Conservation (phyloP, 371 early-diverging fungal genomes). For the Mortierella sp. region DNA sequence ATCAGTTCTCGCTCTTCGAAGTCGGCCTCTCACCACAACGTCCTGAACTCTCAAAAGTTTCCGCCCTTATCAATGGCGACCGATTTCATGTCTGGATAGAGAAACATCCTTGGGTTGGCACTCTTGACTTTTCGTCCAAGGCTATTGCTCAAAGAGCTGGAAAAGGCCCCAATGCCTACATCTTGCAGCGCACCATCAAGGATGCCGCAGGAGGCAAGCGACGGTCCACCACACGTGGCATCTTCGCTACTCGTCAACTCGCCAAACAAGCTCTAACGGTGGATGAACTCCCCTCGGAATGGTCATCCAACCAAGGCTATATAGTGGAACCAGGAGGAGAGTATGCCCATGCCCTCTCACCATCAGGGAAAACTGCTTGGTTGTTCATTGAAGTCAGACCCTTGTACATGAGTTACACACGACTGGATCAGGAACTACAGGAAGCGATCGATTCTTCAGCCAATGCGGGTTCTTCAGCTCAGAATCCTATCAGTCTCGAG, state of each 20-base stretch:
- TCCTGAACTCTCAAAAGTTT: conserved; percentile 40
- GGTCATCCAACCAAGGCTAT: conserved; percentile 49
- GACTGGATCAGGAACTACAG: conserved; percentile 37
- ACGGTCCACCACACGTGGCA: conserved; percentile 48
- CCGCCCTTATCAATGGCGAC: conserved; percentile 44
- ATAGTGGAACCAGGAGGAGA: conserved; percentile 49
- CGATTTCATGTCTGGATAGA: conserved; percentile 52
- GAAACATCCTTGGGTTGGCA: conserved; percentile 44
- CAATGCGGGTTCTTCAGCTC: conserved; percentile 24
- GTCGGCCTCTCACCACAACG: conserved; percentile 37
- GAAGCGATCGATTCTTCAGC: conserved; percentile 8
- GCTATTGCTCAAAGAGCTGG: conserved; percentile 43
- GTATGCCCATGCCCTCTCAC: conserved; percentile 49
- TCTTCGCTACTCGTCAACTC: conserved; percentile 39
- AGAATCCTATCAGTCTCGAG: conserved; percentile 50
- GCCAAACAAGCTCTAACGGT: conserved; percentile 42
- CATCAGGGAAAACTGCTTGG: conserved; percentile 52
- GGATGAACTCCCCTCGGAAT: conserved; percentile 42
- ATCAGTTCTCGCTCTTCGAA: conserved; percentile 45
- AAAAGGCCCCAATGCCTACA: conserved; percentile 53
- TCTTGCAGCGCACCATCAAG: conserved; percentile 50
- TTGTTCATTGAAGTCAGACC: conserved; percentile 49
- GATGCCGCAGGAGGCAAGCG: conserved; percentile 54
- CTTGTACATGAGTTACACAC: conserved; percentile 41
- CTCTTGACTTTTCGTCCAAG: conserved; percentile 48